Percentiles rank a stretch among this genome's conserved stretches.
phyloP scores from a whole-genome alignment of 371 early-diverging fungal genomes.

The Rhizopus sp. region DNA sequence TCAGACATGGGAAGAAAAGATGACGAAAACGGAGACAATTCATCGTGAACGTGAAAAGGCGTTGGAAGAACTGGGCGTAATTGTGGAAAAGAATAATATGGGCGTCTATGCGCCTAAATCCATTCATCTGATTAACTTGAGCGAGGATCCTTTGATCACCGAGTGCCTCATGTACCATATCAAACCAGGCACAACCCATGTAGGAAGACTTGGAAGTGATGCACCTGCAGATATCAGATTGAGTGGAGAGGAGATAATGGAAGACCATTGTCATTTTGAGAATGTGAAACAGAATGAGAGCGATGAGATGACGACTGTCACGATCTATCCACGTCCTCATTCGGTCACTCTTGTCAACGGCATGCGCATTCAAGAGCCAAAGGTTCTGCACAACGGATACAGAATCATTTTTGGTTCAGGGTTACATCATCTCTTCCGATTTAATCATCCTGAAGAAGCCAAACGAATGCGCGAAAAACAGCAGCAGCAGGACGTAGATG shows the following conservation, averaged over 20 bases:
- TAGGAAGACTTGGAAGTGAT: slow-evolving; percentile 61
- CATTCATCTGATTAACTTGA: slow-evolving; percentile 83
- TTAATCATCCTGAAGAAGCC: slow-evolving; percentile 84
- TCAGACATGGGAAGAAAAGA: slow-evolving; percentile 70
- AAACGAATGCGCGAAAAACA: slow-evolving; percentile 62
- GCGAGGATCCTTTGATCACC: slow-evolving; percentile 86
- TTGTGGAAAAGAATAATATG: slow-evolving; percentile 68
- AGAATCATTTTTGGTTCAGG: slow-evolving; percentile 77
- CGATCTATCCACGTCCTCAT: slow-evolving; percentile 58
- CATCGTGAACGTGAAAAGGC: slow-evolving; percentile 74
- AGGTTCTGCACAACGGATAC: slow-evolving; percentile 68
- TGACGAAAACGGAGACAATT: slow-evolving; percentile 68
- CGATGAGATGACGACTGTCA: slow-evolving; percentile 50
- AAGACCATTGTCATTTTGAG: slow-evolving; percentile 81
- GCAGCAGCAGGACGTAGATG: slow-evolving; percentile 33
- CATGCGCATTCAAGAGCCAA: slow-evolving; percentile 55
- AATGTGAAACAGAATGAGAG: slow-evolving; percentile 31
- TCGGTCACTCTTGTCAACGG: slow-evolving; percentile 79
- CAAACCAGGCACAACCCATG: slow-evolving; percentile 72
- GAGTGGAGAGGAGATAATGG: slow-evolving; percentile 65
- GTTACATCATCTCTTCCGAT: slow-evolving; percentile 78
- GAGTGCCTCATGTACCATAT: slow-evolving; percentile 87
- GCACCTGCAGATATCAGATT: slow-evolving; percentile 67
- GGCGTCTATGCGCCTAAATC: slow-evolving; percentile 81
- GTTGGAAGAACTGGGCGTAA: slow-evolving; percentile 80